Conservation (phyloP, 371 early-diverging fungal genomes). For the Mortierella sp. region DNA sequence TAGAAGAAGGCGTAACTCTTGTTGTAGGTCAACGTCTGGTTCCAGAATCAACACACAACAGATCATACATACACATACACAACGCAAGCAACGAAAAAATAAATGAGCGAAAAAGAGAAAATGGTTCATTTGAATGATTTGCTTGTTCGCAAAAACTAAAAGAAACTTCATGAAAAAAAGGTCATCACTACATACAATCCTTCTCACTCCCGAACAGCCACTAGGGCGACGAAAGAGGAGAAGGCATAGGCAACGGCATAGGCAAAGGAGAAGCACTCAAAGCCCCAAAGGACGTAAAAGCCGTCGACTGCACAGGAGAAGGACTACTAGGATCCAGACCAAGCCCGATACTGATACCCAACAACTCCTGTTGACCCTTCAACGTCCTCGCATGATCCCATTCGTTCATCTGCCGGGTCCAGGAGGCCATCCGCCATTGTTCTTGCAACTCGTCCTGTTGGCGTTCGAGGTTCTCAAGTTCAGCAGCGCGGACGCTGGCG, state of each 20-base stretch:
- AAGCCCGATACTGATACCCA: conserved; percentile 25
- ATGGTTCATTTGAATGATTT: neutral
- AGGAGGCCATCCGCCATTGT: conserved; percentile 48
- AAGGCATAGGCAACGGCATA: neutral
- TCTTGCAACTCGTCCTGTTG: conserved; percentile 40
- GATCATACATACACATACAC: neutral
- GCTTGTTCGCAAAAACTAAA: neutral
- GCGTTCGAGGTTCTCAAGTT: conserved; percentile 22
- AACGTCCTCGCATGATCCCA: conserved; percentile 55
- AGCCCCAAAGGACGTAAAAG: neutral
- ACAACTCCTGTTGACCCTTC: conserved; percentile 25
- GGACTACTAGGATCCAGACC: neutral
- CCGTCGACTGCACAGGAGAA: conserved; percentile 4
- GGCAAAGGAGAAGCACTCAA: neutral
- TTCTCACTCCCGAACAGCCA: neutral
- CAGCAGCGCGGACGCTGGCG: conserved; percentile 6
- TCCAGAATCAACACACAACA: neutral
- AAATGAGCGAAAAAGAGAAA: neutral
- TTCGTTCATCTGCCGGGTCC: conserved; percentile 53
- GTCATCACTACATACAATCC: neutral
- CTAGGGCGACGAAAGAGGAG: neutral
- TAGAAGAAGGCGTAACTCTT: neutral
- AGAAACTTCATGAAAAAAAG: neutral
- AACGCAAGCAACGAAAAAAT: neutral
- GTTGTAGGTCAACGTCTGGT: neutral